A percentile compares a stretch with the other conserved stretches of the same genome.
These are phyloP conservation scores for Corchorus capsularis DNA, from an alignment of 345 rosid genomes.

Conservation along the genomic window DNA sequence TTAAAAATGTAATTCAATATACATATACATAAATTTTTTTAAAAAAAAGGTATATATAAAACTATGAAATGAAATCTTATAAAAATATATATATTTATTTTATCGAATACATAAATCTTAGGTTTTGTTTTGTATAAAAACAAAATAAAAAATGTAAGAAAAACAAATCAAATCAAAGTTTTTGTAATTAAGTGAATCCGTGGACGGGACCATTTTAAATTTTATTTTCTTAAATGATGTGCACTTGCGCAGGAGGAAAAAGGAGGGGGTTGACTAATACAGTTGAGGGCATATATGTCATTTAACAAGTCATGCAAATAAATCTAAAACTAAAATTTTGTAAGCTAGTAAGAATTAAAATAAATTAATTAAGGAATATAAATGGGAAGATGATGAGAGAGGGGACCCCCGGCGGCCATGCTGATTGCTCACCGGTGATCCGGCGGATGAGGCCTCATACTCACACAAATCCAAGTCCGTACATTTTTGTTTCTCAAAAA, in stretches of 20 bases:
- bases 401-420: conserved; percentile 14
- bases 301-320: background rate
- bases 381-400: no score
- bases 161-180: background rate
- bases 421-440: background rate
- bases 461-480: conserved; percentile 17
- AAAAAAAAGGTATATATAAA: no score
- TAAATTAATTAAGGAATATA: background rate
- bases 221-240: conserved; percentile 25
- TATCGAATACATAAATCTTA: background rate
- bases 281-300: conserved; percentile 11
- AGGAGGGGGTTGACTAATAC: conserved; percentile 27
- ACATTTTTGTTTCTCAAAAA: background rate
- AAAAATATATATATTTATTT: no score
- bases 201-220: conserved; percentile 18
- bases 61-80: no score
- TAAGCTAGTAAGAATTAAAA: background rate
- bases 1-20: no score
- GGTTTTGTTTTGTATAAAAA: background rate
- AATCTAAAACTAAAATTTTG: no score
- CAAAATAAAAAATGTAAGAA: background rate
- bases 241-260: background rate
- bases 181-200: background rate
- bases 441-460: conserved; percentile 1
- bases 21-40: no score